Percentiles rank a stretch among this genome's conserved stretches.
phyloP scores from a whole-genome alignment of 2,329 filamentous ascomycete species.

The Beauveria medogensis region DNA sequence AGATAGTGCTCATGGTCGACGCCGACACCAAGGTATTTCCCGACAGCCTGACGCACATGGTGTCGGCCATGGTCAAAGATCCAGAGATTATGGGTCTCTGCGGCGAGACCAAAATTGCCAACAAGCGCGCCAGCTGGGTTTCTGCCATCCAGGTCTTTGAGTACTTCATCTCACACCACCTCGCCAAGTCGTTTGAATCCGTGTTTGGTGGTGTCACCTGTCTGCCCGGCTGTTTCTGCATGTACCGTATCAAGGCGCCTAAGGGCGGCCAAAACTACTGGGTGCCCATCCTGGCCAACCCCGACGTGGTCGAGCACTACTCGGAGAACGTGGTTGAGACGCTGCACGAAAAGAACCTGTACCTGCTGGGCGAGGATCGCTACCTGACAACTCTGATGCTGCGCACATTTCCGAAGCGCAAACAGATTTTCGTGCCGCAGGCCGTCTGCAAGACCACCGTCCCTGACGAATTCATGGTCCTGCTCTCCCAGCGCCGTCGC shows the following conservation, averaged over 20 bases:
- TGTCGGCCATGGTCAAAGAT: conserved; percentile 98
- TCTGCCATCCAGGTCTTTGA: conserved; percentile 98
- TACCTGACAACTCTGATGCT: conserved; percentile 97
- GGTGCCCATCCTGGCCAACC: conserved; percentile 97
- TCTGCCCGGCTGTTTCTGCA: conserved; percentile 97
- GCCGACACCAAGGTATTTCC: conserved; percentile 99
- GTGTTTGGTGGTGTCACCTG: conserved; percentile 99
- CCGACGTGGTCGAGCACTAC: conserved; percentile 97
- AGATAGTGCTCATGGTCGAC: conserved; percentile 97
- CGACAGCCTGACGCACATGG: conserved; percentile 96
- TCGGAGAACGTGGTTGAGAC: conserved; percentile 99
- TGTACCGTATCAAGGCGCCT: conserved; percentile 99
- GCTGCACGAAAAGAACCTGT: conserved; percentile 92
- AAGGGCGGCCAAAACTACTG: conserved; percentile 99
- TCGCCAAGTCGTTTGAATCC: conserved; percentile 94
- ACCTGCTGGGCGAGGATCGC: conserved; percentile 87
- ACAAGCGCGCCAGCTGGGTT: conserved; percentile 92
- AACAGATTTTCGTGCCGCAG: conserved; percentile 97
- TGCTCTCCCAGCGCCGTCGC: conserved; percentile 87
- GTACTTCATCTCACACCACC: conserved; percentile 98
- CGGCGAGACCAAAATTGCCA: conserved; percentile 98
- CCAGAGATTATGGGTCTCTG: conserved; percentile 99
- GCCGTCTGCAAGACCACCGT: conserved; percentile 98
- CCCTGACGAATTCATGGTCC: conserved; percentile 82
- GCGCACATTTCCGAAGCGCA: conserved; percentile 96